Conservation (phyloP, 2,329 filamentous ascomycete genomes). For the Alternaria triticina region DNA sequence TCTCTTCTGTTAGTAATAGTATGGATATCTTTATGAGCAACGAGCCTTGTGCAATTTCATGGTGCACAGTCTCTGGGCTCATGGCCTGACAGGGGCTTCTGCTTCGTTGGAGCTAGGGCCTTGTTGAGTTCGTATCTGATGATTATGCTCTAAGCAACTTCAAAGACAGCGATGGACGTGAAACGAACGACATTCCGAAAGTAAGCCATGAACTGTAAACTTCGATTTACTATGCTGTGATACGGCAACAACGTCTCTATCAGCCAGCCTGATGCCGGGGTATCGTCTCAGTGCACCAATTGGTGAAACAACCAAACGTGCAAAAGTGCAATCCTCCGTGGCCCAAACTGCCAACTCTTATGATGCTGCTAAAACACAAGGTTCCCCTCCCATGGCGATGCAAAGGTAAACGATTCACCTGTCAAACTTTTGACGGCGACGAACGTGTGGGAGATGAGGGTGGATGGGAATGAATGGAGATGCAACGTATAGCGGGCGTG, state of each 20-base stretch:
- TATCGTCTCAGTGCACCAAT: slow-evolving; percentile 6
- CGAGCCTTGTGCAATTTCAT: not conserved
- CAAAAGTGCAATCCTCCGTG: not conserved
- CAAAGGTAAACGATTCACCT: not conserved
- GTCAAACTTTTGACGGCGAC: not conserved
- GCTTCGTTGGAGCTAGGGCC: not conserved
- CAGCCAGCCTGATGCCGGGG: not conserved
- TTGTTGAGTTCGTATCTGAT: not conserved
- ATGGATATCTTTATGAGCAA: not conserved
- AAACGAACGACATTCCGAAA: not conserved
- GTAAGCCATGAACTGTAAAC: not conserved
- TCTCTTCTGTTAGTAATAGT: slow-evolving; percentile 1
- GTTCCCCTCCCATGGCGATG: not conserved
- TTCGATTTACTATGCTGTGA: not conserved
- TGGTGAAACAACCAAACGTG: not conserved
- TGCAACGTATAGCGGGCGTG: not conserved
- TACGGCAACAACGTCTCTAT: not conserved
- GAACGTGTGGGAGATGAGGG: not conserved
- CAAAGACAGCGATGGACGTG: not conserved
- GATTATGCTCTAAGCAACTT: not conserved
- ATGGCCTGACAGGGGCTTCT: not conserved
- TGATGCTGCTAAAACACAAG: not conserved
- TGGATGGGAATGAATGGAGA: not conserved
- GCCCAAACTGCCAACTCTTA: not conserved
- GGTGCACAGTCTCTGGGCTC: not conserved